Evolutionary conservation across 2,329 filamentous ascomycete genomes (phyloP), one percentile per base, ranked within the genome.

Genomic region (Colletotrichum incanum): DNA sequence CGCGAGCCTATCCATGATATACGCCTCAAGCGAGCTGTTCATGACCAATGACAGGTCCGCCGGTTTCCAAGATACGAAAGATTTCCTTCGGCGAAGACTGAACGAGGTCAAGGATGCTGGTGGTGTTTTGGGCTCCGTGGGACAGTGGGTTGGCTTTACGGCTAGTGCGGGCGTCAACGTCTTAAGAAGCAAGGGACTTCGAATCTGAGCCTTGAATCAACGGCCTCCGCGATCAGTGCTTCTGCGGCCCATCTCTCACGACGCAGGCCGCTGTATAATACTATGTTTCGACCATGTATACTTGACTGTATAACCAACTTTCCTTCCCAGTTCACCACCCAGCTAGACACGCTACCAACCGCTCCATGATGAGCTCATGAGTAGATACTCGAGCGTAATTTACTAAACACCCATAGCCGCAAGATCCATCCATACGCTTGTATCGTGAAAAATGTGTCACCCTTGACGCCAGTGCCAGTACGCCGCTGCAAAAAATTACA

Each of bases 31-130:
- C 67, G 96, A 99, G 83, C 86, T 98, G 6, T 97, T 95, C 83
- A 98, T 98, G 95, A 98, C 95, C 28, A 95, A 93, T 71, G 96
- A 98, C 82, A 87, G 86, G 72, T 95, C 92, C 5, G 84, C 88
- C 0, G 90, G 89, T n/a, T 96, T 93, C 77, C 80, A 79, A 12
- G 93, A 95, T 74, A 98, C 96, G 4, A 91, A 92, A 75, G 87
- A 90, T 12, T 99, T 98, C 80, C 84, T 98, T 65, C 89, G 92
- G 67, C 88, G 94, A 54, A 88, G 96, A 73, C 83, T 97, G 67
- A 87, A 90, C 71, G 95, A 97, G 83, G 85, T 89, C 41, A 86
- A 89, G 76, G 88, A 85, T 5, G 75, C 95, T 4, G 91, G 92
- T 4, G 86, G 87, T 28, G 87, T 91, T 14, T 78, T 94, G 28